These are phyloP conservation scores for Globisporangium middletonii DNA, from an alignment of 352 stramenopile genomes.

Conservation along the genomic window DNA sequence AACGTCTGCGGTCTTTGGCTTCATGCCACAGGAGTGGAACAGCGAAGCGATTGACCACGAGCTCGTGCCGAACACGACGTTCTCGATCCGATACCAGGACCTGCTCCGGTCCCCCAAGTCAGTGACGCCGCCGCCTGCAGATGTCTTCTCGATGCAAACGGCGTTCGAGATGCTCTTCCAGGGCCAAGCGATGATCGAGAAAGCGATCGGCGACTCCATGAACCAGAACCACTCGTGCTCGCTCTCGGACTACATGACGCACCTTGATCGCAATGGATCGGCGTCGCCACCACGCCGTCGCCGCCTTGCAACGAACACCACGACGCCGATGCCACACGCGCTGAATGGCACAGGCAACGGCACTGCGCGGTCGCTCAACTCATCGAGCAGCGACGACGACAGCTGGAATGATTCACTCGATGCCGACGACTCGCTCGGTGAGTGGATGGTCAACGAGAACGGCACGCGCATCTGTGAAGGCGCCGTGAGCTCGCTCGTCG, in stretches of 20 bases:
- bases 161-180: conserved; percentile 35
- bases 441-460: conserved; percentile 23
- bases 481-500: conserved; percentile 25
- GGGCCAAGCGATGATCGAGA: conserved; percentile 34
- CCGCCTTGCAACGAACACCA: not conserved
- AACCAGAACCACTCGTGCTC: conserved; percentile 31
- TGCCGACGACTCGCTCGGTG: conserved; percentile 10
- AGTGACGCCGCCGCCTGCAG: conserved; percentile 5
- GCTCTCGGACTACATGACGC: conserved; percentile 23
- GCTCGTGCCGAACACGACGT: conserved; percentile 10
- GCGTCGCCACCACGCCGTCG: not conserved
- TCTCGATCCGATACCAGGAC: conserved; percentile 11
- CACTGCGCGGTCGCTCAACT: not conserved
- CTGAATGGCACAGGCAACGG: not conserved
- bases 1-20: conserved; percentile 40
- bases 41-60: conserved; percentile 18
- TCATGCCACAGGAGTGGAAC: conserved; percentile 44
- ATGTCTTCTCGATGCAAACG: conserved; percentile 10
- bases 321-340: not conserved
- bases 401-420: not conserved
- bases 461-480: conserved; percentile 36
- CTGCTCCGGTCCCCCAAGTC: conserved; percentile 5
- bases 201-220: conserved; percentile 23
- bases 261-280: conserved; percentile 12
- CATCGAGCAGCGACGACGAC: conserved; percentile 1